phyloP scores from a whole-genome alignment of 345 rosid genomes.

The Conringia planisiliqua region DNA sequence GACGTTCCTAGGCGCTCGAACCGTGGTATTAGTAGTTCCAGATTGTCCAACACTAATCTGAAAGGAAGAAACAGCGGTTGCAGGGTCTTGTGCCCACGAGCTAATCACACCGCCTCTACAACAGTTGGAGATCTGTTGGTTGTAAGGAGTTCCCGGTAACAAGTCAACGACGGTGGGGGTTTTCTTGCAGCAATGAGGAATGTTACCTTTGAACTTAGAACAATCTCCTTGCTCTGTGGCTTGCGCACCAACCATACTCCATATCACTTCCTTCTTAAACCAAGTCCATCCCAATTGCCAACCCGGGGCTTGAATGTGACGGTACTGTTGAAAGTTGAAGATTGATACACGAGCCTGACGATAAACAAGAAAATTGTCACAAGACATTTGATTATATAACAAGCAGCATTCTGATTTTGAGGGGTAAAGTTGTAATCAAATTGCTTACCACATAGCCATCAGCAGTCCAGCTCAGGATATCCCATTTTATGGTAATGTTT shows the following conservation, averaged over 20 bases:
- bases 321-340: constrained; percentile 80
- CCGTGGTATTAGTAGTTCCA: constrained; percentile 72
- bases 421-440: neutral
- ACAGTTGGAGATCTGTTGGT: constrained; percentile 70
- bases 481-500: constrained; percentile 95
- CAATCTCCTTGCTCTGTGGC: constrained; percentile 91
- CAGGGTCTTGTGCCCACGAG: constrained; percentile 74
- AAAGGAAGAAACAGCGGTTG: constrained; percentile 63
- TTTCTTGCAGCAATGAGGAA: constrained; percentile 88
- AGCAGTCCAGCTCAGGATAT: constrained; percentile 69
- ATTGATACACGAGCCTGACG: constrained; percentile 68
- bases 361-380: neutral
- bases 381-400: neutral
- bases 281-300: constrained; percentile 88
- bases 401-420: neutral
- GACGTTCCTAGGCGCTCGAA: constrained; percentile 67
- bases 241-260: constrained; percentile 76
- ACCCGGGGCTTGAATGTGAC: constrained; percentile 81
- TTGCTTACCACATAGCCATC: constrained; percentile 82
- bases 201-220: constrained; percentile 67
- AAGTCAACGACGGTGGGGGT: constrained; percentile 72
- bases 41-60: constrained; percentile 75
- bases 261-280: constrained; percentile 79
- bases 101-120: constrained; percentile 87
- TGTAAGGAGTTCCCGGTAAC: constrained; percentile 75